phyloP scores from a whole-genome alignment of 306 rosid species.

The Prunus fruticosa region DNA sequence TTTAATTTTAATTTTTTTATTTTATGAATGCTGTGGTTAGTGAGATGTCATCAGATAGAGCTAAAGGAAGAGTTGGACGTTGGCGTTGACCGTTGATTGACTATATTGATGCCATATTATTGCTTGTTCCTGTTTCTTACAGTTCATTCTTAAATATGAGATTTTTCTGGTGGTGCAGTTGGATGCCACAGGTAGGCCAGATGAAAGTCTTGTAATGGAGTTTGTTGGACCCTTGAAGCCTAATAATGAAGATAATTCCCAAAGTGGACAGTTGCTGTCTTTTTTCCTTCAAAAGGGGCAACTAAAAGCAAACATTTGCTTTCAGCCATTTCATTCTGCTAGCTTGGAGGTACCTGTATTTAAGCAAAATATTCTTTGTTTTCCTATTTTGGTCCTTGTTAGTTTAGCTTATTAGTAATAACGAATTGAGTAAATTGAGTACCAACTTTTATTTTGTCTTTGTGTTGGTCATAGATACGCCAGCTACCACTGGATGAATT shows the following conservation, averaged over 20 bases:
- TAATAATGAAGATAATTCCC: conserved; percentile 44
- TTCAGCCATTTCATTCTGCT: conserved; percentile 72
- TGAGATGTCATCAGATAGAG: background rate
- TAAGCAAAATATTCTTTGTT: conserved; percentile 14
- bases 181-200: conserved; percentile 86
- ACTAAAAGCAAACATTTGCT: conserved; percentile 57
- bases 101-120: background rate
- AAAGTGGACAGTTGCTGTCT: conserved; percentile 54
- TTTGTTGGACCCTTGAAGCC: conserved; percentile 71
- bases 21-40: background rate
- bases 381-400: conserved; percentile 19
- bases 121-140: conserved; percentile 6
- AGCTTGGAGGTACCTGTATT: conserved; percentile 74
- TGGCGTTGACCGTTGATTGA: conserved; percentile 4
- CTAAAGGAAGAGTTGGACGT: background rate
- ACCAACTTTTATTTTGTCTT: background rate
- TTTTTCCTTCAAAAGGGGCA: conserved; percentile 83
- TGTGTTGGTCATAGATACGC: conserved; percentile 49
- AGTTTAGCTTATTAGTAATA: background rate
- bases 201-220: conserved; percentile 80
- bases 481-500: conserved; percentile 84
- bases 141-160: conserved; percentile 20
- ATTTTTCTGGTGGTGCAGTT: conserved; percentile 51
- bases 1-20: background rate
- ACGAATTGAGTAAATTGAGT: background rate